Conservation (phyloP, 805 yeast genomes). For the Barnettozyma pratensis region DNA sequence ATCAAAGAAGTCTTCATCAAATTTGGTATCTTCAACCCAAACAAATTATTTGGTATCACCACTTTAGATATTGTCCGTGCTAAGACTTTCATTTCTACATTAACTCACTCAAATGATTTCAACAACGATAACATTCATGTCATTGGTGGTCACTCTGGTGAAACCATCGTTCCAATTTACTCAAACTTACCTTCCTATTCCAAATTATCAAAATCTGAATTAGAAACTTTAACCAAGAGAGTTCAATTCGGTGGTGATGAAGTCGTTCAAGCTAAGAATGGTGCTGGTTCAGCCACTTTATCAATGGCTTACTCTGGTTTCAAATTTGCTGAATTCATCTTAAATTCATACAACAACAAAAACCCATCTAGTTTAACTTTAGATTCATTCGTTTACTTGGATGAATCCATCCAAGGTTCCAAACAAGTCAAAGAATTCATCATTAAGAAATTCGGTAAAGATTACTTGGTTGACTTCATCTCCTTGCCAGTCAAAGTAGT, state of each 20-base stretch:
- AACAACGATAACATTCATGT: slow-evolving; percentile 56
- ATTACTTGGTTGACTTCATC: slow-evolving; percentile 36
- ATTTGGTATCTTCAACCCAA: slow-evolving; percentile 63
- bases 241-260: slow-evolving; percentile 97
- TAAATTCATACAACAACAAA: slow-evolving; percentile 5
- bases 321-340: slow-evolving; percentile 53
- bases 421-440: slow-evolving; percentile 19
- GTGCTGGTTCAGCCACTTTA: slow-evolving; percentile 91
- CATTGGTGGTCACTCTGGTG: slow-evolving; percentile 94
- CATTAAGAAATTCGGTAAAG: slow-evolving; percentile 13
- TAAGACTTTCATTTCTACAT: slow-evolving; percentile 41
- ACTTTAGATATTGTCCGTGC: slow-evolving; percentile 86
- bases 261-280: slow-evolving; percentile 91
- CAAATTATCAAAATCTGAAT: slow-evolving; percentile 17
- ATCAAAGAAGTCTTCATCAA: slow-evolving; percentile 74
- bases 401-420: slow-evolving; percentile 26
- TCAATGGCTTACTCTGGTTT: slow-evolving; percentile 96
- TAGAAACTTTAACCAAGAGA: slow-evolving; percentile 61
- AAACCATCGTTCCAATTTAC: slow-evolving; percentile 81
- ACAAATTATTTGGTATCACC: slow-evolving; percentile 81
- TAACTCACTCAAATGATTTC: slow-evolving; percentile 21
- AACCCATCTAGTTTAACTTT: slow-evolving; percentile 30
- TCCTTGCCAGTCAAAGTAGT: slow-evolving; percentile 59
- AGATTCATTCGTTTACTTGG: slow-evolving; percentile 49
- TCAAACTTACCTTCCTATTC: slow-evolving; percentile 19